Evolutionary conservation across 805 yeast genomes (phyloP).

Genomic region (Candida yuanshanica): DNA sequence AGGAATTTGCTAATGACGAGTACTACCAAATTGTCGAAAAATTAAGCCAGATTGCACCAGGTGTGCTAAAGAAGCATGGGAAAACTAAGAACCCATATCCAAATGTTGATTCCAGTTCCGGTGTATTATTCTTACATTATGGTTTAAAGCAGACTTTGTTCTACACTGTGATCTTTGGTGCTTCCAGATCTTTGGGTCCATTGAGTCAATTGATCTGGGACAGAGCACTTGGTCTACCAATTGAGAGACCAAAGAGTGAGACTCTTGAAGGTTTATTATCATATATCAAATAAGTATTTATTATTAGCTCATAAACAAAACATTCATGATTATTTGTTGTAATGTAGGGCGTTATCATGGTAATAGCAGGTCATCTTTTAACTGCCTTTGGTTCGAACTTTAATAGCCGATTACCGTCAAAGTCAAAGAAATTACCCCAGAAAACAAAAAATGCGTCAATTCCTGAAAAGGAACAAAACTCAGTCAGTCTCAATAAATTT

Average conservation of each 20-base stretch:
- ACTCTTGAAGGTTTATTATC: slow-evolving; percentile 13
- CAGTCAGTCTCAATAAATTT: too few relatives aligned
- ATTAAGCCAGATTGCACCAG: slow-evolving; percentile 67
- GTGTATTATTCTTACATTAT: slow-evolving; percentile 74
- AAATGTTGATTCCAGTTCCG: slow-evolving; percentile 76
- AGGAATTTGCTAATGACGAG: slow-evolving; percentile 56
- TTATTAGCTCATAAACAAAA: too few relatives aligned
- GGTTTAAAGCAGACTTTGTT: slow-evolving; percentile 68
- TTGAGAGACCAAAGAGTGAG: slow-evolving; percentile 62
- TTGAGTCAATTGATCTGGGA: slow-evolving; percentile 76
- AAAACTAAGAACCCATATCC: slow-evolving; percentile 86
- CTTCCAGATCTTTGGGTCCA: slow-evolving; percentile 75
- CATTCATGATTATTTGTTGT: background rate
- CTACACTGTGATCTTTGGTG: slow-evolving; percentile 80
- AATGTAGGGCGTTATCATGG: background rate
- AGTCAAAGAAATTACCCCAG: background rate
- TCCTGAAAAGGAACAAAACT: background rate
- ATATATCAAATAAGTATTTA: background rate
- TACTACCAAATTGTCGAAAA: slow-evolving; percentile 62
- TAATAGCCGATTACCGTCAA: too few relatives aligned
- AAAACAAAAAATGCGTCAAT: background rate
- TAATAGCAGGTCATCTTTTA: too few relatives aligned
- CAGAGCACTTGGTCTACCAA: slow-evolving; percentile 69
- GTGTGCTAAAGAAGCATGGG: slow-evolving; percentile 70
- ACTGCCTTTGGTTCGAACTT: too few relatives aligned